Evolutionary conservation across 495 filamentous ascomycete genomes (phyloP).

Genomic region (Aspergillus saccharolyticus): DNA sequence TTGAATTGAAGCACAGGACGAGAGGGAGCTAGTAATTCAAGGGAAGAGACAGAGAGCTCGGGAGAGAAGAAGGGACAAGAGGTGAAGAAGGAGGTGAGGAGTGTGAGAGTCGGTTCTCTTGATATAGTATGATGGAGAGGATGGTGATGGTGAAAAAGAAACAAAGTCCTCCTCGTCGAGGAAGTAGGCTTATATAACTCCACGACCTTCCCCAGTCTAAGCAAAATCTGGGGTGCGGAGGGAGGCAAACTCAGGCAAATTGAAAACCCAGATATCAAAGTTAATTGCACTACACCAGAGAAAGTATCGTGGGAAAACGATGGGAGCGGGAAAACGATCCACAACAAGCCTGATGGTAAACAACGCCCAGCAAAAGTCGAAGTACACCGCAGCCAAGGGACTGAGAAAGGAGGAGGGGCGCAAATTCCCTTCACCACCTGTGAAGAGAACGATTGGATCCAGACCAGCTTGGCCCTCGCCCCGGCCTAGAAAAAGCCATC

Average conservation of each 20-base stretch:
- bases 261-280: not conserved
- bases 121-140: not conserved
- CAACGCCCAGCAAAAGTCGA: not conserved
- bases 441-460: not conserved
- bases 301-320: slow-evolving; percentile 1
- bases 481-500: not conserved
- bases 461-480: not conserved
- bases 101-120: not conserved
- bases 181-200: slow-evolving; percentile 3
- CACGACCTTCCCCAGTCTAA: not conserved
- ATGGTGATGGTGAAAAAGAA: not conserved
- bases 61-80: not conserved
- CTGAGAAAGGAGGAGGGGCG: not conserved
- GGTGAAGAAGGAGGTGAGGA: not conserved
- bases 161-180: not conserved
- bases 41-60: not conserved
- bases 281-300: not conserved
- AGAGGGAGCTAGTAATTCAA: not conserved
- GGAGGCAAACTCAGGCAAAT: slow-evolving; percentile 1
- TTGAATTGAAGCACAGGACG: not conserved
- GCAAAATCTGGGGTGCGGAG: not conserved
- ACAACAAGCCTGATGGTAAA: not conserved
- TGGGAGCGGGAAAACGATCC: not conserved
- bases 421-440: not conserved
- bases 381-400: no score